These are phyloP conservation scores for Vachellia collinsii DNA, from an alignment of 306 rosid species.

Conservation along the genomic window DNA sequence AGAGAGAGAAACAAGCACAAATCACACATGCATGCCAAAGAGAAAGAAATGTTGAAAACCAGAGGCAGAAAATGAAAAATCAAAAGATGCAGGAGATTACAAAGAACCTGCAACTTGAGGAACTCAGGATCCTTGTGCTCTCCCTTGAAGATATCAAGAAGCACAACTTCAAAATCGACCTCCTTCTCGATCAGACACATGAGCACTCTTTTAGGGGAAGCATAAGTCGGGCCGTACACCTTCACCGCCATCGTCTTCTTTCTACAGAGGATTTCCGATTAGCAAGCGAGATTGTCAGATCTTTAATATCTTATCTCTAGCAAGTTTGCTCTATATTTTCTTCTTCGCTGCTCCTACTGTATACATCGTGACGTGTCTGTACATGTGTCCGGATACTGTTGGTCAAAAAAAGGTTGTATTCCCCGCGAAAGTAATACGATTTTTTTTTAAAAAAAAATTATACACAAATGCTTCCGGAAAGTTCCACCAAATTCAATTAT, in stretches of 20 bases:
- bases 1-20: background rate
- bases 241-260: constrained; percentile 45
- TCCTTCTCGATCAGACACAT: constrained; percentile 56
- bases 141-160: constrained; percentile 46
- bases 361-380: background rate
- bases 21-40: background rate
- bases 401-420: background rate
- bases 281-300: background rate
- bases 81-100: background rate
- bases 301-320: background rate
- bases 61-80: background rate
- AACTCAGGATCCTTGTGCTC: constrained; percentile 48
- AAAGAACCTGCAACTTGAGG: constrained; percentile 49
- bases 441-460: no score
- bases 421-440: no score
- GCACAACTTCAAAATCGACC: constrained; percentile 51
- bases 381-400: background rate
- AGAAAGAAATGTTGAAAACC: background rate
- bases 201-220: constrained; percentile 48
- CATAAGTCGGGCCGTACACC: constrained; percentile 59
- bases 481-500: no score
- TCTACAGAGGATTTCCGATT: background rate
- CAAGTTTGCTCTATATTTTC: background rate
- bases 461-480: no score
- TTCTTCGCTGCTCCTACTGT: background rate